Percentiles rank a stretch among this genome's conserved stretches.
Conservation (phyloP, 768 basidiomycete genomes). For the Mrakia frigida region DNA sequence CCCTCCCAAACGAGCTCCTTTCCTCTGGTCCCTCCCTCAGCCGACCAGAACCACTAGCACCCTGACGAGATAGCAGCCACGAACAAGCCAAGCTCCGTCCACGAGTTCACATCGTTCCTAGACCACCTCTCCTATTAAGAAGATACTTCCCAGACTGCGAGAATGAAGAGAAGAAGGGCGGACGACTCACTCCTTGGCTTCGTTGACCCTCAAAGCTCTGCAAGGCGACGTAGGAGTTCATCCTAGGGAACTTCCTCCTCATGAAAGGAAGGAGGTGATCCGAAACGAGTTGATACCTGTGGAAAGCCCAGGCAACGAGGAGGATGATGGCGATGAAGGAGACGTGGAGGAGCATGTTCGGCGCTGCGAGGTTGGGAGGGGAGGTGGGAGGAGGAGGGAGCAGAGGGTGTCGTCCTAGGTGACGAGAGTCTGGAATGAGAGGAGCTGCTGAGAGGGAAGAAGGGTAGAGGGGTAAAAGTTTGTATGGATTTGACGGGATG, state of each 20-base stretch:
- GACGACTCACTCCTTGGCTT: slow-evolving; percentile 12
- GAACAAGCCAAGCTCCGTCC: too few relatives aligned
- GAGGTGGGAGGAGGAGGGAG: neutral
- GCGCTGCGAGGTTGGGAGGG: too few relatives aligned
- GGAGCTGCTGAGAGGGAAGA: too few relatives aligned
- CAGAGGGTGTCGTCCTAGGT: neutral
- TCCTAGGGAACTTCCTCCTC: neutral
- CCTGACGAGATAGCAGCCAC: neutral
- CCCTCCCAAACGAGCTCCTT: too few relatives aligned
- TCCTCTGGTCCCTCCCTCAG: neutral
- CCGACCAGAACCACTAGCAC: neutral
- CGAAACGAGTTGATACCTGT: slow-evolving; percentile 31
- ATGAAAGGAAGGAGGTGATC: slow-evolving; percentile 28
- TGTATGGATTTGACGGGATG: too few relatives aligned
- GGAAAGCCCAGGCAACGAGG: slow-evolving; percentile 20
- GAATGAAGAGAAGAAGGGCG: neutral
- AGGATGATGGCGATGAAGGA: slow-evolving; percentile 4
- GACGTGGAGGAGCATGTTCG: slow-evolving; percentile 23
- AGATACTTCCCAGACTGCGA: neutral
- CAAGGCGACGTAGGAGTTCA: slow-evolving; percentile 12
- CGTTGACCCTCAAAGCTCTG: slow-evolving; percentile 17
- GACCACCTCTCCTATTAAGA: neutral
- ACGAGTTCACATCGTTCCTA: neutral
- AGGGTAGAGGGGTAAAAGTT: too few relatives aligned
- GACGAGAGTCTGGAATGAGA: neutral